These are phyloP conservation scores for Aspergillus biplanus DNA, from an alignment of 495 filamentous ascomycete species.

Conservation along the genomic window DNA sequence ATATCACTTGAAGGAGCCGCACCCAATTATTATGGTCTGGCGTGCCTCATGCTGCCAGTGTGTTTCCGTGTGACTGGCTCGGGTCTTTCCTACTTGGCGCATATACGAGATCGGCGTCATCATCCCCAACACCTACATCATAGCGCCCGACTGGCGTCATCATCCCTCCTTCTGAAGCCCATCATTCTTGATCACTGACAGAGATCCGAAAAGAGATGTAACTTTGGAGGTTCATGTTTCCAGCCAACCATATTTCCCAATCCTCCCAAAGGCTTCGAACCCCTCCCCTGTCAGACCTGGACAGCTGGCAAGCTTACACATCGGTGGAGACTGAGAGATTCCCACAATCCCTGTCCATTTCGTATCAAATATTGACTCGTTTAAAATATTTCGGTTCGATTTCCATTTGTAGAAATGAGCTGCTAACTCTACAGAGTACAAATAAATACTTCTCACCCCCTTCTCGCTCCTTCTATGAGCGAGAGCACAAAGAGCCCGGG, in stretches of 20 bases:
- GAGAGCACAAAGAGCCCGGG: neutral
- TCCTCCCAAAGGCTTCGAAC: neutral
- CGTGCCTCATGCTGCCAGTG: slow-evolving; percentile 23
- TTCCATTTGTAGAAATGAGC: neutral
- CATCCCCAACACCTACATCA: neutral
- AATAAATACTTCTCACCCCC: neutral
- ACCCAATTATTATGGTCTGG: slow-evolving; percentile 27
- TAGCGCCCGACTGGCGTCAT: neutral
- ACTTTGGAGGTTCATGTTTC: neutral
- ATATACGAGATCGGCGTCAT: slow-evolving; percentile 20
- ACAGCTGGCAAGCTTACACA: slow-evolving; percentile 22
- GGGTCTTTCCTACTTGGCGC: slow-evolving; percentile 24
- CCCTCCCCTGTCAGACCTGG: neutral
- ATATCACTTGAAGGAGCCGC: slow-evolving; percentile 27
- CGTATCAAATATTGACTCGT: neutral
- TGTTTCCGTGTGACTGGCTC: slow-evolving; percentile 22
- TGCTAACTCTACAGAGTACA: neutral
- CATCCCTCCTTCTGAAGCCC: neutral
- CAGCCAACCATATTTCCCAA: neutral
- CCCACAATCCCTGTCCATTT: neutral
- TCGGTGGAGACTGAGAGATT: slow-evolving; percentile 6
- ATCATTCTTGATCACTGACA: neutral
- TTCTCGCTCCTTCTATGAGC: neutral
- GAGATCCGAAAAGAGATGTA: neutral
- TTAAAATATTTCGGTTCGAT: neutral